Conservation (phyloP, 83 land plant genomes). For the Larix sibirica region DNA sequence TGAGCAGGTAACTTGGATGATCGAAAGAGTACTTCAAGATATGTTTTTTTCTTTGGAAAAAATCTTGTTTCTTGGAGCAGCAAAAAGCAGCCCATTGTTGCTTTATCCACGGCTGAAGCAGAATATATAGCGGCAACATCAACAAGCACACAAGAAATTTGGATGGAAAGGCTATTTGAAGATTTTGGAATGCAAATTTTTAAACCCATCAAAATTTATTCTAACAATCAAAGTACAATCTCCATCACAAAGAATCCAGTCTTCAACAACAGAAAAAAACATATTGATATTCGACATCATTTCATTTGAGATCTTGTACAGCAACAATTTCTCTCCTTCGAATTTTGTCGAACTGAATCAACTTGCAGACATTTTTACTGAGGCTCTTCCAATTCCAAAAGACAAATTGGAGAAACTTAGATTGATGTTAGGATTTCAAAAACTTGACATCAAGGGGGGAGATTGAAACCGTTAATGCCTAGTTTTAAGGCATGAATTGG, state of each 20-base stretch:
- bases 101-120: constrained; percentile 13
- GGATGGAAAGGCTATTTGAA: not conserved
- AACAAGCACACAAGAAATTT: not conserved
- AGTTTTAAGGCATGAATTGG: no score
- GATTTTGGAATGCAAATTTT: not conserved
- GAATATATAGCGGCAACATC: constrained; percentile 2
- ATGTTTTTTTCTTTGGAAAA: not conserved
- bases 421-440: no score
- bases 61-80: constrained; percentile 22
- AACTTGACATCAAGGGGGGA: no score
- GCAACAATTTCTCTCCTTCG: no score
- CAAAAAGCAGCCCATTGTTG: constrained; percentile 1
- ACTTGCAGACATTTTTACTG: no score
- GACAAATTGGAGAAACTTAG: no score
- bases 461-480: no score
- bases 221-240: not conserved
- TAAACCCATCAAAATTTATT: not conserved
- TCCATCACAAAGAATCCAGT: not conserved
- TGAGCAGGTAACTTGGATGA: constrained; percentile 10
- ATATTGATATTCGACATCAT: not conserved
- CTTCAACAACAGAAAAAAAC: not conserved
- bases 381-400: no score
- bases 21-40: constrained; percentile 2
- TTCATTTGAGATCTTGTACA: no score
- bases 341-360: no score